Conservation (phyloP, 106 monocot genomes). For the Dioscorea dumetorum region DNA sequence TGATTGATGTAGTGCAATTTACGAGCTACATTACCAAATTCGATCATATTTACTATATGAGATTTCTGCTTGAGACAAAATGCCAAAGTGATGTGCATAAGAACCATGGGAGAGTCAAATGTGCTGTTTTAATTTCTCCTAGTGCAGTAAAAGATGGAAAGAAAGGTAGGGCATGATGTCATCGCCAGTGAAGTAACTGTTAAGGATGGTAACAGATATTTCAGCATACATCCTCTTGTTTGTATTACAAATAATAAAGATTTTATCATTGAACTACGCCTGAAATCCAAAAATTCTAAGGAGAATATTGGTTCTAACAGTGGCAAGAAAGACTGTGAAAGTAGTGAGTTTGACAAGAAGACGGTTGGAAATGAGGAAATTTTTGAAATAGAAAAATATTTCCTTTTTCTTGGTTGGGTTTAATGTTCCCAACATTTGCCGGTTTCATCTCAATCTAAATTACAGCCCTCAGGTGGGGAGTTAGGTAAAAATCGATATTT, state of each 20-base stretch:
- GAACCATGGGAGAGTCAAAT: constrained; percentile 61
- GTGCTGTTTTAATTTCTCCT: constrained; percentile 47
- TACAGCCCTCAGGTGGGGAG: constrained; percentile 5
- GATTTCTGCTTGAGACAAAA: constrained; percentile 24
- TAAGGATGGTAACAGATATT: constrained; percentile 84
- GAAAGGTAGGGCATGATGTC: constrained; percentile 74
- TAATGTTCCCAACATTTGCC: constrained; percentile 18
- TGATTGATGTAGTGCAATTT: too few species aligned
- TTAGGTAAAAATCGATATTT: constrained; percentile 24
- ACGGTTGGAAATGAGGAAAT: constrained; percentile 38
- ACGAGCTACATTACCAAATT: too few species aligned
- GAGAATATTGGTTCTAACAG: constrained; percentile 7
- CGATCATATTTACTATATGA: too few species aligned
- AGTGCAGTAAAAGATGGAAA: constrained; percentile 29
- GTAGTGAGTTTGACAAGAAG: constrained; percentile 36
- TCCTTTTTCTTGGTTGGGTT: constrained; percentile 57
- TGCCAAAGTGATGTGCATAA: constrained; percentile 14
- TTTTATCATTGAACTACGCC: too few species aligned
- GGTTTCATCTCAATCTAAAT: constrained; percentile 7
- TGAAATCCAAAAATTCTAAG: constrained; percentile 41
- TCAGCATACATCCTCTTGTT: constrained; percentile 77
- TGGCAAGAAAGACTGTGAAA: constrained; percentile 5
- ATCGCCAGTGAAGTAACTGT: constrained; percentile 89
- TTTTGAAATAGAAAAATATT: constrained; percentile 53
- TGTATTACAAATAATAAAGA: too few species aligned